Evolutionary conservation across 192 early-diverging fungal species (phyloP).

Genomic region (Oehlia diaphana): DNA sequence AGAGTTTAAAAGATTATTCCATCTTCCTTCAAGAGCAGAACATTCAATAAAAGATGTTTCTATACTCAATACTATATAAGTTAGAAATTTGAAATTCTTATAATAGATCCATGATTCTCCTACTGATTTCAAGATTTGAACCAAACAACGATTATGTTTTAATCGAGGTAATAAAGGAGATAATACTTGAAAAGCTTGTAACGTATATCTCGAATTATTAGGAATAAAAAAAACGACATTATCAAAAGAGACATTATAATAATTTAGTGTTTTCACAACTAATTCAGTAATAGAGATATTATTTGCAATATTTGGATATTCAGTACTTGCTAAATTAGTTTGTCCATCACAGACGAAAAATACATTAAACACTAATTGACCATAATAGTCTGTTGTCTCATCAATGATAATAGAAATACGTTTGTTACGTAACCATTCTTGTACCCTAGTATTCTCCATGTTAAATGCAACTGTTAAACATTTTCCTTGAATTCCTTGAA

Average conservation of each 20-base stretch:
- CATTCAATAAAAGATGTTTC: not conserved
- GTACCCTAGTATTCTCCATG: not conserved
- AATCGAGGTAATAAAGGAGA: constrained; percentile 11
- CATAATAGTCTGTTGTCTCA: constrained; percentile 2
- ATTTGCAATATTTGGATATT: not conserved
- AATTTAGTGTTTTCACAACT: not conserved
- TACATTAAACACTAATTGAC: not conserved
- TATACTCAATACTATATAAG: not conserved
- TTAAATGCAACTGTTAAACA: not conserved
- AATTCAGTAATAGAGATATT: not conserved
- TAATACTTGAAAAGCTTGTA: not conserved
- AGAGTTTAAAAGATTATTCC: not conserved
- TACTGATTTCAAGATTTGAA: not conserved
- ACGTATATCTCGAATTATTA: not conserved
- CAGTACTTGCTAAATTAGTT: not conserved
- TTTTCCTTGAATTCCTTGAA: not conserved
- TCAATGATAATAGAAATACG: constrained; percentile 5
- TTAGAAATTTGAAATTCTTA: not conserved
- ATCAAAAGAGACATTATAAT: constrained; percentile 9
- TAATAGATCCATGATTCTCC: not conserved
- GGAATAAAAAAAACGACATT: constrained; percentile 5
- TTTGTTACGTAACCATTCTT: not conserved
- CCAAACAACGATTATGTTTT: constrained; percentile 6
- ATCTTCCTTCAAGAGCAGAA: not conserved
- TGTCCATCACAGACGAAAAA: not conserved